Evolutionary conservation across 2,329 filamentous ascomycete genomes (phyloP), one percentile per base, ranked within the genome.

Genomic region (Pseudocercospora macadamiae): DNA sequence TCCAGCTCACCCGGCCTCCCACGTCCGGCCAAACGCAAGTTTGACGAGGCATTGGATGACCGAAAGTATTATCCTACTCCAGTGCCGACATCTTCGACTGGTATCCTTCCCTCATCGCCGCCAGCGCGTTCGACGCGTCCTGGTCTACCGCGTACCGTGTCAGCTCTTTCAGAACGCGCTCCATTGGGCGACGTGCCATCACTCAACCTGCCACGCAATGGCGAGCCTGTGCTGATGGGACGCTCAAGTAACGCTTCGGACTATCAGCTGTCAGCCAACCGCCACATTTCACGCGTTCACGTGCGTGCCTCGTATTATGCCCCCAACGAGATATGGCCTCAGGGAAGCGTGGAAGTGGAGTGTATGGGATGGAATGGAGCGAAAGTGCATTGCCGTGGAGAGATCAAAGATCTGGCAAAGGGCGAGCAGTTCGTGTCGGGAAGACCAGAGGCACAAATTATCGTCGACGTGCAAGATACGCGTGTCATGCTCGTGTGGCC

Each of bases 301-400:
- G 89, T 97, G 75, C 89, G 91, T 76, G 93, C 92, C 63, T 85
- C 87, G 54, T 99, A 93, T 74, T 85, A 93, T 63, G 83, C 89
- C 19, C 86, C 90, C 10, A 78, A 82, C 18, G 82, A 84, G 55
- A 83, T 84, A 4, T 83, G 90, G 68, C 86, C 90, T 66, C 82
- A 86, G 62, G 90, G 89, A 73, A 88, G 86, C 74, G 85, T 99
- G 47, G 90, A 96, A 75, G 89, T 99, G 68, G 83, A 91, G 70
- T 99, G 95, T 80, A 85, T 89, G 70, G 95, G 95, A 19, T 97
- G 93, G 93, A 99, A 99, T 74, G 95, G 95, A 14, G 82, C 95
- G 65, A 96, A 91, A 79, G 78, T 99, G 66, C 92, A 96, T 77
- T 97, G 91, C 79, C 89, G 93, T 76, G 91, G 91, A 57, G 87